phyloP scores from a whole-genome alignment of 1,139 yeast genomes.

The Yamadazyma mexicana region DNA sequence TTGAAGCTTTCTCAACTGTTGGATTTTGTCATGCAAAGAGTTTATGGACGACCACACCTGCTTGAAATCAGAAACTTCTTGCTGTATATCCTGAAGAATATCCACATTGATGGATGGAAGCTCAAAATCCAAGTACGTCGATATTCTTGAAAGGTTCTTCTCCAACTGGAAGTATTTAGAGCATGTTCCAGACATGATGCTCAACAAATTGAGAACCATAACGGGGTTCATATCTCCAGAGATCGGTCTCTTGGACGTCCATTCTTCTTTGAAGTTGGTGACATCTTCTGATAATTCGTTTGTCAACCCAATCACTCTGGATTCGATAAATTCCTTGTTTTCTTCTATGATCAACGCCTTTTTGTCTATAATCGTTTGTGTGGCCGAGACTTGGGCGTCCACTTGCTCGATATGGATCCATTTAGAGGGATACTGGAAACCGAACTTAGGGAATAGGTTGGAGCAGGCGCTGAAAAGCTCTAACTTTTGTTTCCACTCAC shows the following conservation, averaged over 20 bases:
- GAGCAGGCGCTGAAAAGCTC: slow-evolving; percentile 42
- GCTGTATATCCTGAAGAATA: slow-evolving; percentile 28
- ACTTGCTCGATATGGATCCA: slow-evolving; percentile 71
- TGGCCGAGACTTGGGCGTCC: slow-evolving; percentile 47
- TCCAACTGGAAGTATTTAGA: slow-evolving; percentile 26
- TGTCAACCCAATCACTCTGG: slow-evolving; percentile 45
- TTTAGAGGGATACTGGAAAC: slow-evolving; percentile 43
- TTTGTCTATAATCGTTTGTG: slow-evolving; percentile 41
- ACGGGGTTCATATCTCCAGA: slow-evolving; percentile 42
- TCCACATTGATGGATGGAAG: slow-evolving; percentile 20
- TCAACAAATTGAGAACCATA: slow-evolving; percentile 50
- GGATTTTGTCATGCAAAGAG: slow-evolving; percentile 52
- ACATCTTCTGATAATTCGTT: slow-evolving; percentile 37
- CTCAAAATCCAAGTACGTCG: slow-evolving; percentile 29
- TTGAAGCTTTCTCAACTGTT: slow-evolving; percentile 37
- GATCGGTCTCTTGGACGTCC: slow-evolving; percentile 38
- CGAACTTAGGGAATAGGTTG: slow-evolving; percentile 26
- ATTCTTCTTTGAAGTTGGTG: slow-evolving; percentile 23
- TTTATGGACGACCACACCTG: slow-evolving; percentile 69
- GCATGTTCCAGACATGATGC: slow-evolving; percentile 37
- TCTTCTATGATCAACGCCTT: slow-evolving; percentile 42
- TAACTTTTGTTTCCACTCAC: slow-evolving; percentile 29
- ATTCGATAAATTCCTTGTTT: slow-evolving; percentile 41
- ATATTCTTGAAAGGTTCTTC: slow-evolving; percentile 28
- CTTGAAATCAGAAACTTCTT: slow-evolving; percentile 59